Conservation (phyloP, 2,329 filamentous ascomycete genomes). For the Incumbomyces lentus region DNA sequence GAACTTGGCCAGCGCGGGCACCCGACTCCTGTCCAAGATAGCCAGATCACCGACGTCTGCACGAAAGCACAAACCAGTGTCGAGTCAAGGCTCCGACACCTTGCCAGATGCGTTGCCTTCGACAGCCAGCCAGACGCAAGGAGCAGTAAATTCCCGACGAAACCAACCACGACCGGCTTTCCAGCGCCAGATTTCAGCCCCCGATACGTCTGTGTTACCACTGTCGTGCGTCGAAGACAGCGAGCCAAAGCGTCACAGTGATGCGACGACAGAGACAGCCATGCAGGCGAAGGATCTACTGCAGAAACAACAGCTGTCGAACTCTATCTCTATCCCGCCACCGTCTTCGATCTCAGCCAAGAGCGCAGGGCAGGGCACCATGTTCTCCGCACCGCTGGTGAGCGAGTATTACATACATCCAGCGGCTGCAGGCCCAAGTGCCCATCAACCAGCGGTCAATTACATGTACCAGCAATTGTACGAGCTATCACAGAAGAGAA, state of each 20-base stretch:
- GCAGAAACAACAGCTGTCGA: background rate
- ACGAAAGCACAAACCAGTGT: slow-evolving; percentile 15
- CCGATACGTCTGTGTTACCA: slow-evolving; percentile 5
- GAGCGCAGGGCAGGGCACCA: background rate
- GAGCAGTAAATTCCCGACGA: background rate
- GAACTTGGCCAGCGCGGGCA: background rate
- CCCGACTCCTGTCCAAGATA: slow-evolving; percentile 19
- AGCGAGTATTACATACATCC: slow-evolving; percentile 2
- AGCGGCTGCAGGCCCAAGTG: background rate
- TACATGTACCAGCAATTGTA: slow-evolving; percentile 59
- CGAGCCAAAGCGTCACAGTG: slow-evolving; percentile 3
- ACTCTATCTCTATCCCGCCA: background rate
- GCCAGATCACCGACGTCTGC: slow-evolving; percentile 17
- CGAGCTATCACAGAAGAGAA: slow-evolving; percentile 80
- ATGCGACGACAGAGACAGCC: slow-evolving; percentile 1
- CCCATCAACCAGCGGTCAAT: background rate
- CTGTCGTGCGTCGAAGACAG: background rate
- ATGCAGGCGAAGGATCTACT: slow-evolving; percentile 1
- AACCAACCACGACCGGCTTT: slow-evolving; percentile 6
- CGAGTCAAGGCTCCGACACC: slow-evolving; percentile 1
- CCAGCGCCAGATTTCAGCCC: slow-evolving; percentile 8
- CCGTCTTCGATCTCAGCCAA: background rate
- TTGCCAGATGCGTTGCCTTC: background rate
- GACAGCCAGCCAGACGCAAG: background rate
- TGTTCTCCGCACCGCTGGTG: slow-evolving; percentile 3